Percentiles rank a stretch among this genome's conserved stretches.
phyloP scores from a whole-genome alignment of 148 eudicot genomes.

The Tetragonia tetragonoides region DNA sequence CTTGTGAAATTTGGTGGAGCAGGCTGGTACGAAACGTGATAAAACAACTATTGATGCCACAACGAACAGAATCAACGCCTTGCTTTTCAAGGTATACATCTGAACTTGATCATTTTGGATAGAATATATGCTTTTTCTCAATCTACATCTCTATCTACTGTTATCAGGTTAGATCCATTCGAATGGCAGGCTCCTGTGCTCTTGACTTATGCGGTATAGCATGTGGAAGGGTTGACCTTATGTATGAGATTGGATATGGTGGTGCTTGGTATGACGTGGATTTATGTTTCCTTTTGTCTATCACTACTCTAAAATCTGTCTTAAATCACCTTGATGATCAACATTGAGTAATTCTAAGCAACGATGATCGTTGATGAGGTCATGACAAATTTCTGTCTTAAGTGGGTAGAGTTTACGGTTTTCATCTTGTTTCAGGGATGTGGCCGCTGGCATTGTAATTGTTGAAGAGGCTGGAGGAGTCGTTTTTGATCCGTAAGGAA shows the following conservation, averaged over 20 bases:
- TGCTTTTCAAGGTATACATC: constrained; percentile 72
- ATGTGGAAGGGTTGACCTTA: constrained; percentile 81
- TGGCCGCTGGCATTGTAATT: constrained; percentile 80
- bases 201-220: constrained; percentile 88
- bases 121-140: neutral
- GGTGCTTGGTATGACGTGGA: constrained; percentile 66
- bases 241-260: constrained; percentile 72
- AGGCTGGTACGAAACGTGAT: constrained; percentile 77
- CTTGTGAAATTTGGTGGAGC: constrained; percentile 26
- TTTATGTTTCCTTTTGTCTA: neutral
- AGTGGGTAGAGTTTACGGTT: neutral
- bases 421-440: constrained; percentile 54
- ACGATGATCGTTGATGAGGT: neutral
- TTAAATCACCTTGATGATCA: neutral
- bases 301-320: neutral
- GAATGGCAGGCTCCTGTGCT: constrained; percentile 97
- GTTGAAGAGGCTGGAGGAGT: constrained; percentile 91
- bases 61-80: constrained; percentile 69
- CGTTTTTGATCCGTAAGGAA: constrained; percentile 42
- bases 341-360: neutral
- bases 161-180: constrained; percentile 80
- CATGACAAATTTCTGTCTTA: neutral
- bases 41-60: constrained; percentile 61
- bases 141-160: constrained; percentile 8
- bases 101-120: neutral